A percentile compares a stretch with the other conserved stretches of the same genome.
Evolutionary conservation across 352 stramenopile genomes (phyloP).

Genomic region (Phytophthora capsici): DNA sequence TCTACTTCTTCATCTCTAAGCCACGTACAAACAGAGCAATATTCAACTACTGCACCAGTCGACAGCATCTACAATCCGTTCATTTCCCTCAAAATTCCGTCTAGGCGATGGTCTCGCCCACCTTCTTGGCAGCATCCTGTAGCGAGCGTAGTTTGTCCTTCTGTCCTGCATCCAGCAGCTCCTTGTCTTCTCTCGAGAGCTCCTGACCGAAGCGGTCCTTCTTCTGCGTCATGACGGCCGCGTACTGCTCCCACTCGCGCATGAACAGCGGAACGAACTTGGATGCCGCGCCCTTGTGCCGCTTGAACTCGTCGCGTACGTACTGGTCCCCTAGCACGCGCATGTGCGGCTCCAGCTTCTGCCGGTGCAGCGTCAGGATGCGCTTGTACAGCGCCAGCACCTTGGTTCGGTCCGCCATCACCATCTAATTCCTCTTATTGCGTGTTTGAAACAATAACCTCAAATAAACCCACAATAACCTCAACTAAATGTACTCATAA

Average conservation of each 20-base stretch:
- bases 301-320: constrained; percentile 86
- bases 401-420: constrained; percentile 47
- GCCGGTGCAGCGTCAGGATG: constrained; percentile 80
- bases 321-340: constrained; percentile 86
- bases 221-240: constrained; percentile 53
- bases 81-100: not conserved
- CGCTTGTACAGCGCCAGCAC: constrained; percentile 76
- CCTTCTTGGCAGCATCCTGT: constrained; percentile 70
- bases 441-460: not conserved
- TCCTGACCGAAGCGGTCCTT: constrained; percentile 73
- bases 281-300: constrained; percentile 75
- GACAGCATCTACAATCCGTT: not conserved
- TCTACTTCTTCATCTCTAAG: no score
- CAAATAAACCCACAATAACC: not conserved
- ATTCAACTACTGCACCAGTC: not conserved
- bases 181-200: constrained; percentile 61
- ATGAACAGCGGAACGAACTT: constrained; percentile 85
- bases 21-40: not conserved
- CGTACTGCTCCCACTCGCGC: constrained; percentile 83
- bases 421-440: not conserved
- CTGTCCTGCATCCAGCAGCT: constrained; percentile 71
- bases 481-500: no score
- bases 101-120: constrained; percentile 67
- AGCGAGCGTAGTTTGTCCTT: constrained; percentile 74
- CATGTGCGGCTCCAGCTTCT: constrained; percentile 83